Evolutionary conservation across 441 rosid genomes (phyloP).

Genomic region (Gossypium davidsonii): DNA sequence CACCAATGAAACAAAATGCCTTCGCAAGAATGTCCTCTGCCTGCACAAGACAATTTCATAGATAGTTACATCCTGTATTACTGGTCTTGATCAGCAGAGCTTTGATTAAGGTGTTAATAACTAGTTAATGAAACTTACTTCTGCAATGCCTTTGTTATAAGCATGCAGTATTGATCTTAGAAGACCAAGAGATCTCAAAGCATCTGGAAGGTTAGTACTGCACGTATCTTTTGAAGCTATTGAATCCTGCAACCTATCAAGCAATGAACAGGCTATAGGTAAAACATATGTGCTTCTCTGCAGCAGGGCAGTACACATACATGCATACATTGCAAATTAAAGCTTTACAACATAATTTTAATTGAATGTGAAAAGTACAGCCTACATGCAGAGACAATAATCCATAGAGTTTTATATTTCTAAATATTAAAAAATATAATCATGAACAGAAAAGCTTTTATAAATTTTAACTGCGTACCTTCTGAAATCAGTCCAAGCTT

Average conservation of each 20-base stretch:
- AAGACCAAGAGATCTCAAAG: constrained; percentile 43
- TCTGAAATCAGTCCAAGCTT: constrained; percentile 49
- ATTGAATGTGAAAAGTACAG: background rate
- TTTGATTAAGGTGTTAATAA: background rate
- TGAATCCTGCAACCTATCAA: constrained; percentile 52
- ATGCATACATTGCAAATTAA: background rate
- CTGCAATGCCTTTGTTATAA: constrained; percentile 67
- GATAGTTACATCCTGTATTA: background rate
- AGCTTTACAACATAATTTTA: background rate
- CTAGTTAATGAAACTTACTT: constrained; percentile 43
- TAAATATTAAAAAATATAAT: background rate
- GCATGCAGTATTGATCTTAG: constrained; percentile 58
- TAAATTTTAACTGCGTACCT: constrained; percentile 30
- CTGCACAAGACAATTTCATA: constrained; percentile 29
- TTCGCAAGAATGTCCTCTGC: constrained; percentile 69
- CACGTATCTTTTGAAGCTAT: constrained; percentile 31
- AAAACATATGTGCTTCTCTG: background rate
- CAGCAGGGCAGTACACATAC: background rate
- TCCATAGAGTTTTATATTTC: background rate
- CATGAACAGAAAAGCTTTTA: constrained; percentile 2
- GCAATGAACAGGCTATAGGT: constrained; percentile 13
- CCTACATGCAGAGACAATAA: constrained; percentile 5
- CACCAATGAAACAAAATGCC: constrained; percentile 55
- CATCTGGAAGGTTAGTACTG: constrained; percentile 34
- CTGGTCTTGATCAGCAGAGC: background rate